A percentile compares a stretch with the other conserved stretches of the same genome.
Evolutionary conservation across 1,284 basidiomycete genomes (phyloP).

Genomic region (Cryptococcus maquisensis): DNA sequence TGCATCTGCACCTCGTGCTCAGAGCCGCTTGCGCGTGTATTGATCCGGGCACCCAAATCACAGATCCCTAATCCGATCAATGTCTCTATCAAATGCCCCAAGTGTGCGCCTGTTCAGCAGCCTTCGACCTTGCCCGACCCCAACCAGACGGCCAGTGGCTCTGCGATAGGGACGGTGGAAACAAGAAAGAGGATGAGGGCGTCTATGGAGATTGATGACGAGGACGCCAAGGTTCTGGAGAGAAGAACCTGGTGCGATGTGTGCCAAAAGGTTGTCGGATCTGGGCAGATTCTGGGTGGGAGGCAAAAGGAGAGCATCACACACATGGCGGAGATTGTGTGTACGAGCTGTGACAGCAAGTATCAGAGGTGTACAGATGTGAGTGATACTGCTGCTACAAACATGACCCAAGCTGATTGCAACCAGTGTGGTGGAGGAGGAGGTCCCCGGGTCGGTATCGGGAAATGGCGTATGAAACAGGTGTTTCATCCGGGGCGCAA

Average conservation of each 20-base stretch:
- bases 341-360: constrained; percentile 38
- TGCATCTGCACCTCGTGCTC: constrained; percentile 26
- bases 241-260: constrained; percentile 43
- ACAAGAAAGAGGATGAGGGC: constrained; percentile 39
- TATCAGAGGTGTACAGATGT: constrained; percentile 39
- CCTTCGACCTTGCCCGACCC: constrained; percentile 17
- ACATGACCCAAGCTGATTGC: not conserved
- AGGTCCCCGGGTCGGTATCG: constrained; percentile 48
- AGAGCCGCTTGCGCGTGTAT: constrained; percentile 29
- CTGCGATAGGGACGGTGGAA: constrained; percentile 34
- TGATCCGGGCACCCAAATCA: constrained; percentile 38
- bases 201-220: constrained; percentile 38
- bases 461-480: constrained; percentile 52
- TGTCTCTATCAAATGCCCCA: constrained; percentile 27
- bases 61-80: constrained; percentile 32
- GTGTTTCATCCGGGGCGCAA: constrained; percentile 50
- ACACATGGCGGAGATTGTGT: constrained; percentile 39
- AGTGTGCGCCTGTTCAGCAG: constrained; percentile 27
- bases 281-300: constrained; percentile 34
- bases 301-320: constrained; percentile 24
- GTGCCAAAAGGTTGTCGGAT: constrained; percentile 41
- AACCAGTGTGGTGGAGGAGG: constrained; percentile 47
- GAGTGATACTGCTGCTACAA: constrained; percentile 1
- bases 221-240: constrained; percentile 24
- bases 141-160: not conserved